Evolutionary conservation across 2,329 filamentous ascomycete genomes (phyloP), one percentile per base, ranked within the genome.

Genomic region (Magnaporthales sp.): DNA sequence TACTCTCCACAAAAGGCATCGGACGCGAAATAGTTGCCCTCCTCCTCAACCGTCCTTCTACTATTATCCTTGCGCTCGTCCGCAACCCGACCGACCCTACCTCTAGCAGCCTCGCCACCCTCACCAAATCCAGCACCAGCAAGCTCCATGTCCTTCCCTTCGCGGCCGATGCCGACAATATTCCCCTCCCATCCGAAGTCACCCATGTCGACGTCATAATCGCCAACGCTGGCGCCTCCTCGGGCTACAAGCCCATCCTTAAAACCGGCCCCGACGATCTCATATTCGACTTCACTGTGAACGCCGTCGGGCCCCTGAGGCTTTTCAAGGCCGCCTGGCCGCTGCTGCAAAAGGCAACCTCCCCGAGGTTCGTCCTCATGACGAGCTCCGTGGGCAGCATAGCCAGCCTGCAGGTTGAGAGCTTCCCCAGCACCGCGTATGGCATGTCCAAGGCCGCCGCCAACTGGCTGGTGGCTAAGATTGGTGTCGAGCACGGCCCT

Each of bases 21-120:
- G 68, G 69, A 51, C 69, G 67, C 29, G 68, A 61, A 29, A 69
- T 70, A 31, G 63, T 65, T 63, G 22, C 64, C n/a, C 29, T 66
- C 51, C 71, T 73, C 68, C 68, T 72, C 63, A 29, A 66, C 62
- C 72, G 72, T 27, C 70, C 73, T 5, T 19, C 69, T 65, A 72
- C 70, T 15, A 72, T 69, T 65, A 71, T 75, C 61, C 63, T 76
- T 63, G 72, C 72, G 46, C 70, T 70, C n/a, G 67, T 72, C 22
- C 72, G 73, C 68, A 58, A 67, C 27, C 69, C 70, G 3, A 19
- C 69, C 32, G 60, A 69, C 32, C 58, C 67, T 19, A 64, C 68
- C 11, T 64, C 67, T 13, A 96, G 92, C 2, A 88, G 89, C 30
- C 83, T 97, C 26, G 91, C 94, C 77, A 88, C 92, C 72, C 81